Evolutionary conservation across 306 rosid species (phyloP).

Genomic region (Spatholobus suberectus): DNA sequence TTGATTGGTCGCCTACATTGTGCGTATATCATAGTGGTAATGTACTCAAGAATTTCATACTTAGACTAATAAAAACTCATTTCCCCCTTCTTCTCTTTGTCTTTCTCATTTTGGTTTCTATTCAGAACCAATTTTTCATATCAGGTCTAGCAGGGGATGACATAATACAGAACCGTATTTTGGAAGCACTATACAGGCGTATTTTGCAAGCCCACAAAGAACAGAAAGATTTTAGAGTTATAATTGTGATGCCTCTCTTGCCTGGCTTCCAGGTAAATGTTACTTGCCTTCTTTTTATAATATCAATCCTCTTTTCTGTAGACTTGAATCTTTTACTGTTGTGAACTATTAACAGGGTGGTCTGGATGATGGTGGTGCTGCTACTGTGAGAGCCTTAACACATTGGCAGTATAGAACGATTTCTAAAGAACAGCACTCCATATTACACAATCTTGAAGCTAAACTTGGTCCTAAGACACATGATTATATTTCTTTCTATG

Average conservation of each 20-base stretch:
- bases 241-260: conserved; percentile 86
- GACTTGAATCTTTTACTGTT: conserved; percentile 9
- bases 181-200: conserved; percentile 87
- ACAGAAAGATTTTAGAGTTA: conserved; percentile 80
- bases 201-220: conserved; percentile 86
- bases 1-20: conserved; percentile 13
- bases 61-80: conserved; percentile 28
- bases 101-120: conserved; percentile 36
- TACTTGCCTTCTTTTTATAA: neutral
- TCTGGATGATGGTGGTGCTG: conserved; percentile 94
- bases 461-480: conserved; percentile 77
- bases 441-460: conserved; percentile 75
- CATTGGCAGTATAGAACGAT: conserved; percentile 99
- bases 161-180: conserved; percentile 74
- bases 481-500: conserved; percentile 94
- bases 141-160: conserved; percentile 90
- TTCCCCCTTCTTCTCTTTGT: neutral
- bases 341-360: conserved; percentile 73
- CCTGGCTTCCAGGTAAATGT: conserved; percentile 95
- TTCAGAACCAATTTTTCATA: conserved; percentile 95
- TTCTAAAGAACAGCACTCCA: conserved; percentile 78
- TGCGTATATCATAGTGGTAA: conserved; percentile 3
- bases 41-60: neutral
- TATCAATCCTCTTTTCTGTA: neutral
- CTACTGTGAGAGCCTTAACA: conserved; percentile 96